These are phyloP conservation scores for Stachybotrys chartarum DNA, from an alignment of 2,329 filamentous ascomycete species.

Conservation along the genomic window DNA sequence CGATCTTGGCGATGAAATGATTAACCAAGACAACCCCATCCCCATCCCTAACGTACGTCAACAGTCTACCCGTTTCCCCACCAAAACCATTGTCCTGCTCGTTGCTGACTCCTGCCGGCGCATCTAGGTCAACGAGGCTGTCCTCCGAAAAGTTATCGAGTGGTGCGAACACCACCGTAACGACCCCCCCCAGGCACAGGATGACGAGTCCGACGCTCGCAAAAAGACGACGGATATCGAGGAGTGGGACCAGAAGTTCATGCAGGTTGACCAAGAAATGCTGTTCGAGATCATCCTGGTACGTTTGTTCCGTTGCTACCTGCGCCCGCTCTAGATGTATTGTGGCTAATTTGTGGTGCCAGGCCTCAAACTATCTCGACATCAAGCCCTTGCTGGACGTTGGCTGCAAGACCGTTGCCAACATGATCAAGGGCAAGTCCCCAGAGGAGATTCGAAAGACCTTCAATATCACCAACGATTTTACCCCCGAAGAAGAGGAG, in stretches of 20 bases:
- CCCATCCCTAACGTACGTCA: slow-evolving; percentile 75
- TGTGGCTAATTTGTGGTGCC: slow-evolving; percentile 12
- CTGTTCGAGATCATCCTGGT: slow-evolving; percentile 98
- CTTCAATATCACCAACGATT: slow-evolving; percentile 99
- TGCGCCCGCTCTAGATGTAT: not conserved
- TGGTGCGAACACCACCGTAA: slow-evolving; percentile 95
- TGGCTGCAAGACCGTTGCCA: slow-evolving; percentile 98
- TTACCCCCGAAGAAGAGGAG: slow-evolving; percentile 97
- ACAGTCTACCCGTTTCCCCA: slow-evolving; percentile 4
- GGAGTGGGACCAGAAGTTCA: slow-evolving; percentile 99
- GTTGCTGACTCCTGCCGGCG: slow-evolving; percentile 8
- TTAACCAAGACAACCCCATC: slow-evolving; percentile 58
- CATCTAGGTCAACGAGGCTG: slow-evolving; percentile 75
- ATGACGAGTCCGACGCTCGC: slow-evolving; percentile 87
- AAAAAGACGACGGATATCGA: slow-evolving; percentile 99
- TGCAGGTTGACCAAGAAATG: slow-evolving; percentile 99
- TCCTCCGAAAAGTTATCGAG: slow-evolving; percentile 92
- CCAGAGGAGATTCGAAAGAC: slow-evolving; percentile 99
- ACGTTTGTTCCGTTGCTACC: slow-evolving; percentile 27
- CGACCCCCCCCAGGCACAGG: slow-evolving; percentile 73
- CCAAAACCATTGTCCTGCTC: slow-evolving; percentile 1
- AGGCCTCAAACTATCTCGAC: slow-evolving; percentile 97
- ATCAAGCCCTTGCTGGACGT: slow-evolving; percentile 98
- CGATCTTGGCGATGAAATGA: slow-evolving; percentile 66
- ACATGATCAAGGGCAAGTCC: slow-evolving; percentile 99